phyloP scores from a whole-genome alignment of 768 basidiomycete species.

The Kondoa subrosea region DNA sequence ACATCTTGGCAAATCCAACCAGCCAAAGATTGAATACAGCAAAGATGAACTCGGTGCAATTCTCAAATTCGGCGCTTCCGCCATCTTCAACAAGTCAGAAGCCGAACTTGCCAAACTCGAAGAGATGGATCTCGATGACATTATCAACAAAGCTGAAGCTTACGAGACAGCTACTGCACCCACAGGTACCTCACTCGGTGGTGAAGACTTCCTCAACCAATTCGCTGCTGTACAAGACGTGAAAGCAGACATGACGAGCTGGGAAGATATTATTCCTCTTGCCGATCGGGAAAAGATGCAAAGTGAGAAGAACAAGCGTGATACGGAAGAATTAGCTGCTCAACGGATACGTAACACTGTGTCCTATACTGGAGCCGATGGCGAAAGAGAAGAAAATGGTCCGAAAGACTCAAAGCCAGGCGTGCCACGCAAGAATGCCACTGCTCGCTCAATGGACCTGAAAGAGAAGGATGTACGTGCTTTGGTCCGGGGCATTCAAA shows the following conservation, averaged over 20 bases:
- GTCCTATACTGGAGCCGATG: constrained; percentile 42
- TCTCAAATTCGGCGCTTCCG: constrained; percentile 95
- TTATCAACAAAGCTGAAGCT: constrained; percentile 86
- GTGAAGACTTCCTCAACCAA: constrained; percentile 85
- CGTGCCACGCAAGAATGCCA: constrained; percentile 69
- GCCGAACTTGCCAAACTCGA: constrained; percentile 81
- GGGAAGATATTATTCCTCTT: constrained; percentile 96
- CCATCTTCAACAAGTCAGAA: constrained; percentile 92
- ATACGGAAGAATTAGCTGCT: constrained; percentile 44
- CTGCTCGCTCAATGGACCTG: constrained; percentile 86
- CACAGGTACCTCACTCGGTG: constrained; percentile 75
- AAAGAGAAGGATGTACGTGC: constrained; percentile 96
- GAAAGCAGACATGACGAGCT: constrained; percentile 84
- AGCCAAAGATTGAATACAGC: constrained; percentile 39
- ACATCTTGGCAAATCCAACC: constrained; percentile 51
- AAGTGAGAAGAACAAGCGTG: constrained; percentile 51
- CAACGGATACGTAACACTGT: constrained; percentile 39
- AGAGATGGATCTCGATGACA: constrained; percentile 97
- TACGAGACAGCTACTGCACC: constrained; percentile 79
- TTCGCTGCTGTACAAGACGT: constrained; percentile 87
- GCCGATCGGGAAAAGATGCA: constrained; percentile 76
- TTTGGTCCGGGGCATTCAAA: constrained; percentile 79
- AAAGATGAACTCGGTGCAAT: constrained; percentile 96
- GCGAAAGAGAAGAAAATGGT: constrained; percentile 45
- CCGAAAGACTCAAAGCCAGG: constrained; percentile 21